phyloP scores from a whole-genome alignment of 495 filamentous ascomycete species.

The Evernia prunastri region DNA sequence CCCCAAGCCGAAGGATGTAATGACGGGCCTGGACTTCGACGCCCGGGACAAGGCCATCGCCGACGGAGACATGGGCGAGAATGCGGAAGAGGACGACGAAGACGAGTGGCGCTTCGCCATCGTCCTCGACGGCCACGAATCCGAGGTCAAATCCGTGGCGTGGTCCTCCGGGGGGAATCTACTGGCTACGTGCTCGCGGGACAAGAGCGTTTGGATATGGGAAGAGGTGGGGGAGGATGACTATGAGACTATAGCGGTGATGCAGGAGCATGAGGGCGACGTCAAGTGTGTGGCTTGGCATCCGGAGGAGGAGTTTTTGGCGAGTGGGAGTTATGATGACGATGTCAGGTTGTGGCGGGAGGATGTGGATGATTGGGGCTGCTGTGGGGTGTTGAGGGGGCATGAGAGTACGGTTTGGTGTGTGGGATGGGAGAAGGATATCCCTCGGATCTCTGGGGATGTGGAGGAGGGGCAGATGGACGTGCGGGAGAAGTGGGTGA shows the following conservation, averaged over 20 bases:
- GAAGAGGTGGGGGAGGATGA: conserved; percentile 92
- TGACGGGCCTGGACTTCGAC: conserved; percentile 23
- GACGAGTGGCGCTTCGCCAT: conserved; percentile 85
- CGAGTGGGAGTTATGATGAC: conserved; percentile 85
- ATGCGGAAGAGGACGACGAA: conserved; percentile 46
- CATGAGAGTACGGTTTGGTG: conserved; percentile 83
- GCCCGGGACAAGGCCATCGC: conserved; percentile 5
- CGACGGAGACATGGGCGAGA: conserved; percentile 14
- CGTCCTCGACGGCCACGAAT: conserved; percentile 87
- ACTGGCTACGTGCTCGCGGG: conserved; percentile 82
- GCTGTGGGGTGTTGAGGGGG: conserved; percentile 71
- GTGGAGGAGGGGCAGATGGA: conserved; percentile 11
- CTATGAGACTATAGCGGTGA: conserved; percentile 90
- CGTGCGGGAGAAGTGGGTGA: conserved; percentile 36
- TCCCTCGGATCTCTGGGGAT: neutral
- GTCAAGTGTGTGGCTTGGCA: conserved; percentile 93
- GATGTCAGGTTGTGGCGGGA: conserved; percentile 83
- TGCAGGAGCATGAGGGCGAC: conserved; percentile 89
- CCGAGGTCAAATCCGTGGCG: conserved; percentile 80
- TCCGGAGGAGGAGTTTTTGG: conserved; percentile 71
- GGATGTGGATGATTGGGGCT: conserved; percentile 88
- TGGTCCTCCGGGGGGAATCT: conserved; percentile 75
- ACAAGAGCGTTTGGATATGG: conserved; percentile 99
- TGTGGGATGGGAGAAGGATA: conserved; percentile 64
- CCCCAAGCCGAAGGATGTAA: conserved; percentile 23